phyloP scores from a whole-genome alignment of 306 rosid genomes.

The Quercus rubra region DNA sequence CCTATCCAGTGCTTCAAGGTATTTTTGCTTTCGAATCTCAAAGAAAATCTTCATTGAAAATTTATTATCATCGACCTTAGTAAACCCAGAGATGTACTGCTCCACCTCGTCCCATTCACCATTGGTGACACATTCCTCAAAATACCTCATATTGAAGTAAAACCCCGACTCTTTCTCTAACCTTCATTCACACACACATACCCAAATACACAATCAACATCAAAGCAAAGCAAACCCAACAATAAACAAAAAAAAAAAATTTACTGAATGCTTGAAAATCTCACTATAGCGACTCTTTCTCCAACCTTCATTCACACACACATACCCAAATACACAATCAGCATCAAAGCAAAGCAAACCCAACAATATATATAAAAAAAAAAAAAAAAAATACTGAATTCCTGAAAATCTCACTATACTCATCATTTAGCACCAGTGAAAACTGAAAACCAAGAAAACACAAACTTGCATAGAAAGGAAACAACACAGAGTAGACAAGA shows the following conservation, averaged over 20 bases:
- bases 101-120: slow-evolving; percentile 99
- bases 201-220: slow-evolving; percentile 32
- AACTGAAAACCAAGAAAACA: not conserved
- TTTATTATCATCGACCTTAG: slow-evolving; percentile 95
- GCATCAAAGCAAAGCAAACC: slow-evolving; percentile 3
- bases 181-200: slow-evolving; percentile 39
- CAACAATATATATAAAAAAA: not conserved
- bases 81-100: slow-evolving; percentile 90
- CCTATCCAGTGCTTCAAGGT: slow-evolving; percentile 95
- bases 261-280: not conserved
- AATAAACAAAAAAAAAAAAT: not conserved
- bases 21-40: slow-evolving; percentile 96
- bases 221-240: not conserved
- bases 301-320: slow-evolving; percentile 64
- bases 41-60: slow-evolving; percentile 99
- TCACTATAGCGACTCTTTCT: slow-evolving; percentile 28
- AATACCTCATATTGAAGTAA: slow-evolving; percentile 95
- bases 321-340: slow-evolving; percentile 25
- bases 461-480: not conserved
- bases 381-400: not conserved
- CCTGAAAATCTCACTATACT: not conserved
- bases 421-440: not conserved
- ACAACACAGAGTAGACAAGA: not conserved
- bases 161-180: slow-evolving; percentile 98
- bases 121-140: slow-evolving; percentile 90